Evolutionary conservation across 2,329 filamentous ascomycete species (phyloP).

Genomic region (Botrytis galanthina): DNA sequence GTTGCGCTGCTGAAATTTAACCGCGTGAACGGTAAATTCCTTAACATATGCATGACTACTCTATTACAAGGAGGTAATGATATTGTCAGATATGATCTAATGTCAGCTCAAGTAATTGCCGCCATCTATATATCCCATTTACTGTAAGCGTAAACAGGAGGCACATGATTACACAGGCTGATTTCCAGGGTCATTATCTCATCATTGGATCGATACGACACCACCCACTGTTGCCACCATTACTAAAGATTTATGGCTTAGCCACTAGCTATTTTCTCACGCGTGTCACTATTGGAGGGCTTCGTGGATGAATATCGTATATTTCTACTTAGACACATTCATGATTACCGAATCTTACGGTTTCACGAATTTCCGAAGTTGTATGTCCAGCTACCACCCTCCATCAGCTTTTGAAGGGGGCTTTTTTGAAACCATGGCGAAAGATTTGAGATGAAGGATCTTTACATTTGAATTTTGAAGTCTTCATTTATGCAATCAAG

Average conservation of each 20-base stretch:
- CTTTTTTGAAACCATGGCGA: background rate
- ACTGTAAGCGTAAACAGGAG: background rate
- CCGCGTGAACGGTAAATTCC: background rate
- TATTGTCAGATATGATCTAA: background rate
- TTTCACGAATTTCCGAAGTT: no score
- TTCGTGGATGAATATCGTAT: background rate
- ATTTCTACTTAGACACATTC: no score
- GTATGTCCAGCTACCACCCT: background rate
- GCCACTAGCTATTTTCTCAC: background rate
- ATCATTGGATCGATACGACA: background rate
- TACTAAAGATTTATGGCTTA: background rate
- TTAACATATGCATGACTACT: background rate
- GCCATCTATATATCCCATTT: background rate
- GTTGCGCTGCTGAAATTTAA: background rate
- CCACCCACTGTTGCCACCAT: background rate
- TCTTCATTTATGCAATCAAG: background rate
- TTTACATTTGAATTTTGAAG: background rate
- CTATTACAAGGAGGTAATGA: background rate
- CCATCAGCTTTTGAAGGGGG: background rate
- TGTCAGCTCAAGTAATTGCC: no score
- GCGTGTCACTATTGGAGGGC: background rate
- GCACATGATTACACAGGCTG: background rate
- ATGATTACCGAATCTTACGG: background rate
- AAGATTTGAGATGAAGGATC: background rate
- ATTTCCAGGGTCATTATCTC: background rate